Conservation (phyloP, 805 yeast genomes). For the Maudiozyma turicensis region DNA sequence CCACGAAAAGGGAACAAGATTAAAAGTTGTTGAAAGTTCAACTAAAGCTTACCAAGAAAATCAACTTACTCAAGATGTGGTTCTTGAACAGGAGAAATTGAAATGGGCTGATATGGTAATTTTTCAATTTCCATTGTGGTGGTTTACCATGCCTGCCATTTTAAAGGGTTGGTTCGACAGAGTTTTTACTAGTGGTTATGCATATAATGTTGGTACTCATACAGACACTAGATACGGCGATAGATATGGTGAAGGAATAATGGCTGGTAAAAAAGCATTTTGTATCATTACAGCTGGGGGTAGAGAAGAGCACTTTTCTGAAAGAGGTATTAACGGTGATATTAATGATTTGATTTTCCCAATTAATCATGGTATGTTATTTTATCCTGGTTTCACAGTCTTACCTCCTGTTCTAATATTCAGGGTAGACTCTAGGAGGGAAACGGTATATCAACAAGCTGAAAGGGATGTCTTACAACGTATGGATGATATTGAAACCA, state of each 20-base stretch:
- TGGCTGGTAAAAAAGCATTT: constrained; percentile 16
- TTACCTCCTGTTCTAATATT: constrained; percentile 14
- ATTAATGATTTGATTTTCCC: constrained; percentile 19
- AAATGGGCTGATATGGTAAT: constrained; percentile 24
- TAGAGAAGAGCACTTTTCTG: constrained; percentile 4
- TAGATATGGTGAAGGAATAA: constrained; percentile 21
- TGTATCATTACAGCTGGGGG: constrained; percentile 13
- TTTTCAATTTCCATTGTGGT: constrained; percentile 26
- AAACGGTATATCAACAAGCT: not conserved
- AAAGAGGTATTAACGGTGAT: constrained; percentile 17
- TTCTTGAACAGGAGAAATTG: constrained; percentile 21
- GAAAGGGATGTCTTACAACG: constrained; percentile 4
- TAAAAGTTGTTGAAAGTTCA: constrained; percentile 14
- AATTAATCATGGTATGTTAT: constrained; percentile 19
- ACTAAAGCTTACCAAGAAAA: constrained; percentile 6
- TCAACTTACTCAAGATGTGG: constrained; percentile 20
- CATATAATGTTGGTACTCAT: constrained; percentile 14
- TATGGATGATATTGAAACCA: constrained; percentile 4
- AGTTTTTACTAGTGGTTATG: constrained; percentile 18
- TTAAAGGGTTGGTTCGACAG: constrained; percentile 27
- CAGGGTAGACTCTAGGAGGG: constrained; percentile 1
- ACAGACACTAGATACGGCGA: constrained; percentile 2
- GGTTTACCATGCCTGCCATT: constrained; percentile 26
- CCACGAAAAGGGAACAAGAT: constrained; percentile 7
- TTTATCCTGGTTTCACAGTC: constrained; percentile 16